phyloP scores from a whole-genome alignment of 331 rosid genomes.

The Pyracantha coccinea region DNA sequence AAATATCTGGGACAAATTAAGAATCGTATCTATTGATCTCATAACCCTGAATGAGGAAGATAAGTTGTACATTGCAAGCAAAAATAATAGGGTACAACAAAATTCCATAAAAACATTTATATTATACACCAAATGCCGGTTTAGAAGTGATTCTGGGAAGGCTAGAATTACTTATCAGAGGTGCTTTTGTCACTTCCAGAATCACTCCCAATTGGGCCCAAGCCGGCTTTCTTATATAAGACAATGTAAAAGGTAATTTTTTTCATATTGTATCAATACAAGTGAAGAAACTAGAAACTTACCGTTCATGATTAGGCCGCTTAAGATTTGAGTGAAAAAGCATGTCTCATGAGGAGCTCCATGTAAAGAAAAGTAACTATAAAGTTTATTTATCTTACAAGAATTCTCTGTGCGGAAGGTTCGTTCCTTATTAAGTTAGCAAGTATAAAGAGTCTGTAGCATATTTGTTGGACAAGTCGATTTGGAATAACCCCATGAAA shows the following conservation, averaged over 20 bases:
- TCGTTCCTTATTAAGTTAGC: too few species aligned
- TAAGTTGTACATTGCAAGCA: neutral
- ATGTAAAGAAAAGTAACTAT: too few species aligned
- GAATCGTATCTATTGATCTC: slow-evolving; percentile 1
- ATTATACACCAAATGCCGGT: neutral
- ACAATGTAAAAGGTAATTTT: too few species aligned
- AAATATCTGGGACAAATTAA: slow-evolving; percentile 1
- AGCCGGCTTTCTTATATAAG: neutral
- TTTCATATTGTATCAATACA: too few species aligned
- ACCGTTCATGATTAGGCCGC: slow-evolving; percentile 1
- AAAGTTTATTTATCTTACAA: too few species aligned
- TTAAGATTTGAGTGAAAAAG: neutral
- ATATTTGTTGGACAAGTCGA: neutral
- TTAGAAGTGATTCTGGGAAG: neutral
- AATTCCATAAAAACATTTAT: neutral
- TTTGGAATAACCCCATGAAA: slow-evolving; percentile 1
- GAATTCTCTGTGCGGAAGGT: too few species aligned
- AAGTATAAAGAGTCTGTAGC: too few species aligned
- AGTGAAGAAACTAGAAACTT: neutral
- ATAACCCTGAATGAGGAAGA: slow-evolving; percentile 1
- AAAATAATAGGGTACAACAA: neutral
- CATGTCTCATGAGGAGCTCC: slow-evolving; percentile 12
- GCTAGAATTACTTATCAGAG: neutral
- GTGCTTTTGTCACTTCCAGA: too few species aligned
- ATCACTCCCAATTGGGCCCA: neutral